Evolutionary conservation across 2,329 filamentous ascomycete genomes (phyloP), one percentile per base, ranked within the genome.

Genomic region (Lachnellula arida): DNA sequence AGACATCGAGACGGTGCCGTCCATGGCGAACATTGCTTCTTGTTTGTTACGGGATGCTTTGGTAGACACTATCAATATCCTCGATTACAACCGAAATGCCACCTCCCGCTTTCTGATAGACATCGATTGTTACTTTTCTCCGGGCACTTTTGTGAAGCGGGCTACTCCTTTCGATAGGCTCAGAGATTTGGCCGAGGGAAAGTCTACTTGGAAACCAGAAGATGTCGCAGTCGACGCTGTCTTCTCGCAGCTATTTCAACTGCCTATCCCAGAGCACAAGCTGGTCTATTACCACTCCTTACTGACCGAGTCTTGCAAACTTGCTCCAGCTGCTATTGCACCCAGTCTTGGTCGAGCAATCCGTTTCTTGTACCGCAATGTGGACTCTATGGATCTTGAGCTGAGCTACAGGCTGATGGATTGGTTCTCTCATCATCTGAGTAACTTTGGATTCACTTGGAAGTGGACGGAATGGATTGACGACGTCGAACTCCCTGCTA

Each of bases 401-500:
- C 76, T 99, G 44, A 81, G 79, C 54, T 88, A 92, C 67, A 84
- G 94, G 25, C 97, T 97, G 74, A 79, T 96, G 69, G 93, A 97
- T 71, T 99, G 94, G 94, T 99, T 99, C 69, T 84, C 93, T 17
- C 94, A 99, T 71, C 94, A 99, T 75, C 76, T 99, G 63, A 97
- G 92, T 75, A 99, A 99, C 75, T 99, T 99, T 70, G 94, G 96
- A 52, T 99, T 97, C 71, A 94, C 94, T 9, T 99, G 94, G 94
- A 97, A 97, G 74, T 99, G 94, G 94, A 87, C 88, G 15, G 94
- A 99, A 75, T 99, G 94, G 94, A 81, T 89, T 48, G 90, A 92
- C 15, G 91, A 97, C 69, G 85, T 96, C 15, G 80, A 84, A 44
- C 80, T 95, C 25, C 82, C 89, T 0, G 78, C 87, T 58, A 75